A percentile compares a stretch with the other conserved stretches of the same genome.
phyloP scores from a whole-genome alignment of 2,329 filamentous ascomycete genomes.

The Xylariaceae sp. region DNA sequence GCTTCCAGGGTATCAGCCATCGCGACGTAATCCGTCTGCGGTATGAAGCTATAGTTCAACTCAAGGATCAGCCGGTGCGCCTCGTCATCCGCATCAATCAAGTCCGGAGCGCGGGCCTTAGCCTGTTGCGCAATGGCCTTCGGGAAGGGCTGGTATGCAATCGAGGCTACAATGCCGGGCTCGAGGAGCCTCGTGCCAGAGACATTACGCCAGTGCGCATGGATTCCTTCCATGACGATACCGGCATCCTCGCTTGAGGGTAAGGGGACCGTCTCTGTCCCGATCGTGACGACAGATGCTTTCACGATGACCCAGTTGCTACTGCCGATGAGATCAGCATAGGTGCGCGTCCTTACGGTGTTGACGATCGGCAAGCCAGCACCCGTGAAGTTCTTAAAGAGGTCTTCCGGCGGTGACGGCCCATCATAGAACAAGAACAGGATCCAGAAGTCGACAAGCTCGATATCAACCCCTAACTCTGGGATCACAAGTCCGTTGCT shows the following conservation, averaged over 20 bases:
- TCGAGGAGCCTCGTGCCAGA: conserved; percentile 35
- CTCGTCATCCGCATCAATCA: conserved; percentile 48
- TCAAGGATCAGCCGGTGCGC: conserved; percentile 50
- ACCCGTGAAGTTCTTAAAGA: conserved; percentile 63
- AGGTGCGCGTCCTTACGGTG: conserved; percentile 53
- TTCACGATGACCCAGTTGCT: conserved; percentile 51
- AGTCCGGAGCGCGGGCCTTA: conserved; percentile 42
- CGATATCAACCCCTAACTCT: conserved; percentile 33
- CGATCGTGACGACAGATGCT: conserved; percentile 43
- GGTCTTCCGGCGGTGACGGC: conserved; percentile 52
- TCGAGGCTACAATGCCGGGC: conserved; percentile 41
- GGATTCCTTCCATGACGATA: conserved; percentile 41
- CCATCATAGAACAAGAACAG: conserved; percentile 70
- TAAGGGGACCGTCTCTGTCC: conserved; percentile 46
- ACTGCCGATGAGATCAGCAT: conserved; percentile 51
- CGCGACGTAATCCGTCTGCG: conserved; percentile 36
- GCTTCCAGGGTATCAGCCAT: conserved; percentile 43
- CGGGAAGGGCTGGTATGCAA: conserved; percentile 49
- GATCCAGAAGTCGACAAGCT: conserved; percentile 59
- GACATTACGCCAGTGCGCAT: conserved; percentile 43
- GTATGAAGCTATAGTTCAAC: conserved; percentile 49
- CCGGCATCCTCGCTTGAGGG: conserved; percentile 35
- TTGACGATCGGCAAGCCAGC: conserved; percentile 47
- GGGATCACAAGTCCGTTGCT: conserved; percentile 35
- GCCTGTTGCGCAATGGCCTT: conserved; percentile 44